Evolutionary conservation across 2,329 filamentous ascomycete species (phyloP).

Genomic region (Cladophialophora immunda): DNA sequence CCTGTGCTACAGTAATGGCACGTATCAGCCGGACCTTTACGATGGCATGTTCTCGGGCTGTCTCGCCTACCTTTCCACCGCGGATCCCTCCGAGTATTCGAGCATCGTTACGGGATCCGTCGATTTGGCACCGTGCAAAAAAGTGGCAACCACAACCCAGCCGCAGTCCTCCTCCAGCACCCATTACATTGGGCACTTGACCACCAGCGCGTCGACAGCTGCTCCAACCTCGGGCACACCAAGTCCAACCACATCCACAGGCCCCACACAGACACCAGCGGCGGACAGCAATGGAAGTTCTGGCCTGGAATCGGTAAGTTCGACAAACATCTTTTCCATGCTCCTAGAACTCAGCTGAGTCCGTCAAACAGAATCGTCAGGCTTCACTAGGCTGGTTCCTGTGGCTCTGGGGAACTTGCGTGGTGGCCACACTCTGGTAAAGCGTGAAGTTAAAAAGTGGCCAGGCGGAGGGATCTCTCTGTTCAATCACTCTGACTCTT

Average conservation of each 20-base stretch:
- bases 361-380: not conserved
- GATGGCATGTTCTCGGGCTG: not conserved
- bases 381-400: not conserved
- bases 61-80: conserved; percentile 3
- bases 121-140: conserved; percentile 37
- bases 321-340: not conserved
- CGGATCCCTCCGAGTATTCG: not conserved
- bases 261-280: not conserved
- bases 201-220: not conserved
- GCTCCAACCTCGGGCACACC: not conserved
- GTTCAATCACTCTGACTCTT: not conserved
- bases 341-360: not conserved
- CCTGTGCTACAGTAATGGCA: conserved; percentile 6
- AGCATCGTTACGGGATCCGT: not conserved
- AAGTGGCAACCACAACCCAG: not conserved
- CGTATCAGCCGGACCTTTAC: conserved; percentile 3
- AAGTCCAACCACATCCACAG: not conserved
- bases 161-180: not conserved
- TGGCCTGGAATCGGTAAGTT: not conserved
- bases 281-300: not conserved
- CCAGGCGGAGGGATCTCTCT: not conserved
- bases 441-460: not conserved
- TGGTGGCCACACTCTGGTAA: not conserved
- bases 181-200: not conserved
- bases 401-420: not conserved